phyloP scores from a whole-genome alignment of 73 alveolate species.

The Durusdinium trenchii region DNA sequence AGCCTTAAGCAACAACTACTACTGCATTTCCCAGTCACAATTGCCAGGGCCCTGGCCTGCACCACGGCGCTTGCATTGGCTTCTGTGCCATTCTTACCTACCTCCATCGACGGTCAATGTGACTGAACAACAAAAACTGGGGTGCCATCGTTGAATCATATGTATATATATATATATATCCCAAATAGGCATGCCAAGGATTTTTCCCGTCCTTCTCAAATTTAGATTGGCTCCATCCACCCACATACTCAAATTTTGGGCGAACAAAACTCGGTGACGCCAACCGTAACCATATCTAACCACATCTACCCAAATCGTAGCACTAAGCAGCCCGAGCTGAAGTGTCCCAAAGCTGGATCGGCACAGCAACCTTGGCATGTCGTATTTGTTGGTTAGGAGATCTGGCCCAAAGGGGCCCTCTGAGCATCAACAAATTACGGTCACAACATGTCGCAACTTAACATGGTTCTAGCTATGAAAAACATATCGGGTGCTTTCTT shows the following conservation, averaged over 20 bases:
- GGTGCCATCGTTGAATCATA: too few relatives aligned
- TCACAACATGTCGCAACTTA: too few relatives aligned
- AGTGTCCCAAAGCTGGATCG: constrained; percentile 87
- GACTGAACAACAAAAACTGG: too few relatives aligned
- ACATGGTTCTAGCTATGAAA: too few relatives aligned
- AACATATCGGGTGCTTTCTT: too few relatives aligned
- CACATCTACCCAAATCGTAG: not conserved
- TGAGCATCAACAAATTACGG: too few relatives aligned
- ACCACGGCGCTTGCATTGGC: constrained; percentile 73
- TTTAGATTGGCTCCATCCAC: too few relatives aligned
- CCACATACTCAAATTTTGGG: not conserved
- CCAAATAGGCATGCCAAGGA: too few relatives aligned
- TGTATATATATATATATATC: too few relatives aligned
- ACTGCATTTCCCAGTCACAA: not conserved
- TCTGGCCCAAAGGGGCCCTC: not conserved
- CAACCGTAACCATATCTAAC: not conserved
- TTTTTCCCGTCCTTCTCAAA: too few relatives aligned
- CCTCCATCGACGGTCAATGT: constrained; percentile 5
- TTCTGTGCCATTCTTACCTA: constrained; percentile 82
- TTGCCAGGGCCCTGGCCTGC: not conserved
- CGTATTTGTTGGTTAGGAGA: not conserved
- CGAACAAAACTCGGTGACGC: not conserved
- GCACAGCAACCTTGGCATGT: constrained; percentile 64
- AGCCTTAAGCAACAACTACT: not conserved
- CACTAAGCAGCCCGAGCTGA: not conserved